A percentile compares a stretch with the other conserved stretches of the same genome.
These are phyloP conservation scores for Trichophyton rubrum DNA, from an alignment of 2,329 filamentous ascomycete genomes.

Conservation along the genomic window DNA sequence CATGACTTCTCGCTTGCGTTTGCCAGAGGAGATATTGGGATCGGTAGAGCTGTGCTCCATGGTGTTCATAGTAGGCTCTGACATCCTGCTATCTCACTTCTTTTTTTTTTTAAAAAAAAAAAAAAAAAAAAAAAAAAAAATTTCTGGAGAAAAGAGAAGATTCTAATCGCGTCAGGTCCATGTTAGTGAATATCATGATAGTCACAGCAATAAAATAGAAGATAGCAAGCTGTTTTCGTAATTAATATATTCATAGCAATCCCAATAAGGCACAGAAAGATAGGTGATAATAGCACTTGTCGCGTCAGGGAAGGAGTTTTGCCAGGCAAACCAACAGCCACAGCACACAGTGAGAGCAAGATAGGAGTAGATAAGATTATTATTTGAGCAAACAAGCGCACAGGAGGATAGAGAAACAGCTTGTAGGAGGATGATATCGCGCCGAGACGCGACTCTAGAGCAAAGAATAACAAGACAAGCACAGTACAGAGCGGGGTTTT, in stretches of 20 bases:
- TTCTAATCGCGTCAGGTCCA: neutral
- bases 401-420: neutral
- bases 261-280: neutral
- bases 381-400: neutral
- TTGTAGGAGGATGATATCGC: neutral
- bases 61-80: constrained; percentile 27
- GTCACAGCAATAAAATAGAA: neutral
- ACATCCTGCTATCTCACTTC: constrained; percentile 19
- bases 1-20: constrained; percentile 33
- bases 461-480: neutral
- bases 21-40: constrained; percentile 7
- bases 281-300: neutral
- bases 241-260: neutral
- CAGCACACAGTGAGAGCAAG: neutral
- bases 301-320: neutral
- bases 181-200: neutral
- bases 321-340: neutral
- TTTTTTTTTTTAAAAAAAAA: no score
- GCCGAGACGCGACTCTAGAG: neutral
- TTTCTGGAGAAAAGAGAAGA: neutral
- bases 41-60: constrained; percentile 21
- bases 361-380: neutral
- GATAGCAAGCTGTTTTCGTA: neutral
- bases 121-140: no score
- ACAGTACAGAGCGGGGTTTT: constrained; percentile 2